Conservation (phyloP, 106 monocot genomes). For the Xerophyta viscosa region DNA sequence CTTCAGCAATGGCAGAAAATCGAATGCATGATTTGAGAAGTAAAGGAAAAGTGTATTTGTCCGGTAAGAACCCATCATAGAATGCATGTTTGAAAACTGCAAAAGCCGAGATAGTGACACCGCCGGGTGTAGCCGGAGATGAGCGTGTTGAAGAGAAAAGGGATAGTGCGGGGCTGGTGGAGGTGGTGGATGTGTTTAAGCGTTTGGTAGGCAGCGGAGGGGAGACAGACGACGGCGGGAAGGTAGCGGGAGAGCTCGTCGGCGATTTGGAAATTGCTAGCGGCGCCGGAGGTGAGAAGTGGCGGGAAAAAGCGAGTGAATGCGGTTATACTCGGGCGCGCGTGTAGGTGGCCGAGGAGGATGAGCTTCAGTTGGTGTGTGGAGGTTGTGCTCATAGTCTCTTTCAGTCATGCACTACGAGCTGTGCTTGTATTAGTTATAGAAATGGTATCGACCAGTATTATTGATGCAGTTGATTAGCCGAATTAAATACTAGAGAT, state of each 20-base stretch:
- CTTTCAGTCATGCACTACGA: too few relatives aligned
- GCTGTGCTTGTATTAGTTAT: too few relatives aligned
- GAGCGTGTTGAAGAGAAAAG: slow-evolving; percentile 42
- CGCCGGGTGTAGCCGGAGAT: slow-evolving; percentile 22
- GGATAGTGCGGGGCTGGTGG: slow-evolving; percentile 5
- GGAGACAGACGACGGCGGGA: slow-evolving; percentile 2
- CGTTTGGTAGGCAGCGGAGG: slow-evolving; percentile 18
- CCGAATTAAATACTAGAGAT: too few relatives aligned
- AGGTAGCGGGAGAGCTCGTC: slow-evolving; percentile 20
- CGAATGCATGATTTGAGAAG: slow-evolving; percentile 39
- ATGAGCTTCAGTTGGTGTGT: slow-evolving; percentile 10
- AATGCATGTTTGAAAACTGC: slow-evolving; percentile 22
- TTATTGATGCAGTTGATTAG: too few relatives aligned
- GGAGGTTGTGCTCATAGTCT: slow-evolving; percentile 3
- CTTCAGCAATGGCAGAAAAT: slow-evolving; percentile 26
- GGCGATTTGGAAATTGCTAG: slow-evolving; percentile 17
- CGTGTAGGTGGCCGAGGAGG: slow-evolving; percentile 22
- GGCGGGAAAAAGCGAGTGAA: slow-evolving; percentile 39
- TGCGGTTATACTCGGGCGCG: slow-evolving; percentile 25
- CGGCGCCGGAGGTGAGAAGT: slow-evolving; percentile 36
- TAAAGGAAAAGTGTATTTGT: slow-evolving; percentile 48
- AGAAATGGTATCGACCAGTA: too few relatives aligned
- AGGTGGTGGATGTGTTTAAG: slow-evolving; percentile 25
- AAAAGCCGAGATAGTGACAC: slow-evolving; percentile 8
- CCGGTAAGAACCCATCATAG: slow-evolving; percentile 13